phyloP scores from a whole-genome alignment of 805 yeast species.

The Yamadazyma sp. region DNA sequence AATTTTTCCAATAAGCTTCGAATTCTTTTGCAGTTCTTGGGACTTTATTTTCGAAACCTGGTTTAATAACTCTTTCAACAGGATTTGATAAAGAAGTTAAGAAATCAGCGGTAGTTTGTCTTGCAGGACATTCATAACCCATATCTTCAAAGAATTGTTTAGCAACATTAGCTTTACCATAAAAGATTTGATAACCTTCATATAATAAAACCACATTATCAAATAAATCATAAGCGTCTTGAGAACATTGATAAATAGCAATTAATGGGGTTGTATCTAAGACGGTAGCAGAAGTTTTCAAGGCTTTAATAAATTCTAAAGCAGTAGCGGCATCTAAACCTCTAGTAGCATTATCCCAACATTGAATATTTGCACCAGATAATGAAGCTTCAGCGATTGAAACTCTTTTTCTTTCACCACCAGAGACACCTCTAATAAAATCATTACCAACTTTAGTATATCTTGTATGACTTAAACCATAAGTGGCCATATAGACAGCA shows the following conservation, averaged over 20 bases:
- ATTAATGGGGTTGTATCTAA: conserved; percentile 56
- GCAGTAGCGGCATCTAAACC: conserved; percentile 86
- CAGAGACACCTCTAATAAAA: conserved; percentile 69
- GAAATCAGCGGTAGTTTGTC: conserved; percentile 67
- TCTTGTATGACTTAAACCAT: conserved; percentile 50
- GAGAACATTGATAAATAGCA: conserved; percentile 54
- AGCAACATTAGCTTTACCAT: conserved; percentile 41
- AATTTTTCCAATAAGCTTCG: conserved; percentile 54
- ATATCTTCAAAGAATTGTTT: conserved; percentile 49
- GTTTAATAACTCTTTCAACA: conserved; percentile 48
- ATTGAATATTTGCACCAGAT: conserved; percentile 51
- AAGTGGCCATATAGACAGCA: conserved; percentile 40
- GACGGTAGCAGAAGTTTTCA: conserved; percentile 59
- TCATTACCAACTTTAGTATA: conserved; percentile 63
- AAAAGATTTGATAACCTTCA: conserved; percentile 46
- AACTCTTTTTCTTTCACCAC: conserved; percentile 84
- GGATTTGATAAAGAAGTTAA: conserved; percentile 69
- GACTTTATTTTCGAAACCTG: conserved; percentile 49
- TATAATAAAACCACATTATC: conserved; percentile 45
- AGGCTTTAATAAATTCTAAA: conserved; percentile 63
- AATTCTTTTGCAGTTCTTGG: conserved; percentile 59
- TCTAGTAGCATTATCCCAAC: conserved; percentile 76
- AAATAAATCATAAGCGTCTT: conserved; percentile 45
- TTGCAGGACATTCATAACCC: conserved; percentile 60
- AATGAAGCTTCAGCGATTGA: conserved; percentile 76